A percentile compares a stretch with the other conserved stretches of the same genome.
Conservation (phyloP, 2,329 filamentous ascomycete genomes). For the Monosporascus sp. region DNA sequence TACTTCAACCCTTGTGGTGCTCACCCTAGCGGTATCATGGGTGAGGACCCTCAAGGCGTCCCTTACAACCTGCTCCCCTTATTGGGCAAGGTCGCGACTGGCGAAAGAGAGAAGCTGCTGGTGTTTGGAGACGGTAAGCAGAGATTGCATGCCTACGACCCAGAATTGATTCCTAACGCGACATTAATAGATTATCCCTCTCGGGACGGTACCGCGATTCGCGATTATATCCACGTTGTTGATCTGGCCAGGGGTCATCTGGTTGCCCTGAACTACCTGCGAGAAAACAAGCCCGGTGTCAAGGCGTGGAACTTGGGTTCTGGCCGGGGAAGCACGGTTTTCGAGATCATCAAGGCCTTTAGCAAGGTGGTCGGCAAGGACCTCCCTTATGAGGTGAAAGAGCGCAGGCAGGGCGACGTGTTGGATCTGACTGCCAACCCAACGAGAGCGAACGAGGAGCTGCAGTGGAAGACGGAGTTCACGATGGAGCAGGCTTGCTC, state of each 20-base stretch:
- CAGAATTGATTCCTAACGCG: neutral
- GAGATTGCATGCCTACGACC: neutral
- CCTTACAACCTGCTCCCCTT: constrained; percentile 94
- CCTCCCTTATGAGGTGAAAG: constrained; percentile 80
- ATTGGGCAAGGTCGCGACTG: constrained; percentile 91
- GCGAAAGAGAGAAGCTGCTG: constrained; percentile 87
- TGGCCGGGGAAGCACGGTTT: constrained; percentile 89
- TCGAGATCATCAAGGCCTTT: constrained; percentile 96
- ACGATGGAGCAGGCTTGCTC: constrained; percentile 90
- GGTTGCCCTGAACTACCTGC: constrained; percentile 84
- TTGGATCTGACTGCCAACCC: constrained; percentile 93
- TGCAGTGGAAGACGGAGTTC: constrained; percentile 86
- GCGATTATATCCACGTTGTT: constrained; percentile 96
- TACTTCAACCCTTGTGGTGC: constrained; percentile 98
- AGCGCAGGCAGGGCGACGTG: constrained; percentile 81
- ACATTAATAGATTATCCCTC: constrained; percentile 71
- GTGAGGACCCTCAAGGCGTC: constrained; percentile 92
- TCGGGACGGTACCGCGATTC: constrained; percentile 86
- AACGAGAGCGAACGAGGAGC: constrained; percentile 76
- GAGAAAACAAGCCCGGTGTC: constrained; percentile 77
- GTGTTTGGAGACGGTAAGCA: constrained; percentile 85
- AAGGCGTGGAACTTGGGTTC: constrained; percentile 96
- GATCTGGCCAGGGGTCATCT: constrained; percentile 84
- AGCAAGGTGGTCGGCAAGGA: constrained; percentile 78
- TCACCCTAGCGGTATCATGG: constrained; percentile 94